A percentile compares a stretch with the other conserved stretches of the same genome.
Conservation (phyloP, 2,329 filamentous ascomycete species). For the Cercospora zeina region DNA sequence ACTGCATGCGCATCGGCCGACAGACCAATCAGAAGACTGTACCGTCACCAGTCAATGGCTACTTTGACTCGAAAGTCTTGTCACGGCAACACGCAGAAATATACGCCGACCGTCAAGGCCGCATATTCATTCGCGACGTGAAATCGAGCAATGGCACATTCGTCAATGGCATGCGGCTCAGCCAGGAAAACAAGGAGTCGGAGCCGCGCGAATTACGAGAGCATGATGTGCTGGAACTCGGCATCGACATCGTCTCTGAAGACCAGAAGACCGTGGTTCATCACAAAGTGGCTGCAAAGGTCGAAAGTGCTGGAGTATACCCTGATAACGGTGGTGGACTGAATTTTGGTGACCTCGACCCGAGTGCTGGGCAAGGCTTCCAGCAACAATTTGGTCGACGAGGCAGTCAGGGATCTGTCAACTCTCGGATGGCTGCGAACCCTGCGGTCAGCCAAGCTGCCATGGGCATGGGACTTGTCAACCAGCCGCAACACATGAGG, state of each 20-base stretch:
- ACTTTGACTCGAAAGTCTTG: conserved; percentile 96
- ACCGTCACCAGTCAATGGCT: conserved; percentile 87
- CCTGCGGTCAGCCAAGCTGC: conserved; percentile 53
- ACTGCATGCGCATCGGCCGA: conserved; percentile 88
- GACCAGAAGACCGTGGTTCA: conserved; percentile 98
- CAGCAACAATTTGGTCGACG: conserved; percentile 61
- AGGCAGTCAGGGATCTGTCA: conserved; percentile 55
- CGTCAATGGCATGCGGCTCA: conserved; percentile 87
- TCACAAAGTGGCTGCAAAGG: conserved; percentile 95
- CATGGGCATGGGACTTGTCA: conserved; percentile 58
- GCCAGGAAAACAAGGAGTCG: conserved; percentile 91
- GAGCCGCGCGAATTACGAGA: conserved; percentile 92
- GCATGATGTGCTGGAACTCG: conserved; percentile 87
- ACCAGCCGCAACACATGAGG: conserved; percentile 73
- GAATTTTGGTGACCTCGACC: conserved; percentile 89
- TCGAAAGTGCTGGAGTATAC: conserved; percentile 89
- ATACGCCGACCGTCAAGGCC: conserved; percentile 72
- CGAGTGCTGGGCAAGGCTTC: conserved; percentile 68
- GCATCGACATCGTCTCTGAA: conserved; percentile 97
- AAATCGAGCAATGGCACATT: conserved; percentile 99
- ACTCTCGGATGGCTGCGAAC: conserved; percentile 61
- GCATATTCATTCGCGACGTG: conserved; percentile 94
- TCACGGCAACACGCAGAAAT: conserved; percentile 96
- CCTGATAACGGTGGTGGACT: conserved; percentile 74
- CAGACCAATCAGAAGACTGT: conserved; percentile 97